Conservation (phyloP, 257 asterid genomes). For the Solanum tacnaense region DNA sequence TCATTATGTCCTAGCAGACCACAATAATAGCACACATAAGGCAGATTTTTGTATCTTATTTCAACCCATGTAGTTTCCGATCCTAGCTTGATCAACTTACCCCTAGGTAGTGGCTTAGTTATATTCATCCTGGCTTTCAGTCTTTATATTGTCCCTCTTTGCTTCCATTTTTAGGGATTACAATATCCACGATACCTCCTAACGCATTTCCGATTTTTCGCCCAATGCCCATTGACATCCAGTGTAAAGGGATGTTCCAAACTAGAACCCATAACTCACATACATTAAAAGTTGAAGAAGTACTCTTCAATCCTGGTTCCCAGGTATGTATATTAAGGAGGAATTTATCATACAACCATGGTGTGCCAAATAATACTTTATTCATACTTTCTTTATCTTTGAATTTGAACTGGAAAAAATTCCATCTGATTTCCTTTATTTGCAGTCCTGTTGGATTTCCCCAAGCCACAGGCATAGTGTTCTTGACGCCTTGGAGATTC, state of each 20-base stretch:
- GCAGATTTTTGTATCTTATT: background rate
- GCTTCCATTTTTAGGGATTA: background rate
- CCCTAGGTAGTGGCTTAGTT: background rate
- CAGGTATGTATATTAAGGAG: background rate
- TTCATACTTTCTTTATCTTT: no score
- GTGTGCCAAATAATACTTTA: background rate
- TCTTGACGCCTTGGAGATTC: no score
- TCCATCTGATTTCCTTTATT: no score
- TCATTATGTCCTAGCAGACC: background rate
- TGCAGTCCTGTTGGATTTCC: no score
- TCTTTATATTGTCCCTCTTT: background rate
- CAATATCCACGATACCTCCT: background rate
- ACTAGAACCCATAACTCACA: no score
- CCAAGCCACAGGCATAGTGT: no score
- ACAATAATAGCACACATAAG: background rate
- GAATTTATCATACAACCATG: background rate
- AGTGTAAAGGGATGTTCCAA: background rate
- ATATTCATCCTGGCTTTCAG: no score
- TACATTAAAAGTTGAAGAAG: no score
- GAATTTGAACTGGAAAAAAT: no score
- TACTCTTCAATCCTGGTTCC: background rate
- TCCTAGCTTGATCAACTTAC: background rate
- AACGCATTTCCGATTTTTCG: no score
- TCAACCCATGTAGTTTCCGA: background rate
- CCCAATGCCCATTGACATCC: background rate